Evolutionary conservation across 1,284 basidiomycete species (phyloP), one percentile per base, ranked within the genome.

Genomic region (Ceratobasidium sp.): DNA sequence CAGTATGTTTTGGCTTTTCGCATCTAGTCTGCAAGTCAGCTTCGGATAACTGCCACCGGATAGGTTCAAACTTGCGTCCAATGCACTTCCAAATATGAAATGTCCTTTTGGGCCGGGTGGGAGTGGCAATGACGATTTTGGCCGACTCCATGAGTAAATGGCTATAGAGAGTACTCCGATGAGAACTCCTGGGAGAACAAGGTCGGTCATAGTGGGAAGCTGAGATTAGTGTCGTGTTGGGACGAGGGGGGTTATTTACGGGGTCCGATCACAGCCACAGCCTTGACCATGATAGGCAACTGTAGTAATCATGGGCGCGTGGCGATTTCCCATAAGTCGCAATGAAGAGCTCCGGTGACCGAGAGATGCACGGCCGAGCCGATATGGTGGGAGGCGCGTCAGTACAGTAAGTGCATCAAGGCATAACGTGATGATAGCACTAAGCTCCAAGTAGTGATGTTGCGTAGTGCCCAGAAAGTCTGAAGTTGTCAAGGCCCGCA

Each of bases 61-160:
- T 34, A 9, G 11, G 19, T 13, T 24, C 34, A 7, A 13, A 34
- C 64, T 31, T 19, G 51, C 64, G 14, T 66, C 64, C 11, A 66
- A 29, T 11, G 49, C 48, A 22, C 19, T 51, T 16, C 64, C 64
- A 37, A 66, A 54, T 37, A 66, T 5, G 31, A 54, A 31, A 39
- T 53, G 49, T 11, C 49, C 48, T 16, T 49, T 34, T 8, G 64
- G 64, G 22, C 64, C 64, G 7, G 64, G 64, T n/a, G 64, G 64
- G 34, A 66, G 49, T 7, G 64, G 64, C 14, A 66, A 27, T 0
- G 64, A 66, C 4, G 64, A 24, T 16, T 37, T 53, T 6, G 64
- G 16, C 14, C 34, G 37, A 27, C 37, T 31, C 49, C 31, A 66
- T 14, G 34, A 22, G 37, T 31, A 31, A 29, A 58, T 8, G 54